Evolutionary conservation across 805 yeast species (phyloP), one percentile per base, ranked within the genome.

Genomic region (Torulaspora gathmanii): DNA sequence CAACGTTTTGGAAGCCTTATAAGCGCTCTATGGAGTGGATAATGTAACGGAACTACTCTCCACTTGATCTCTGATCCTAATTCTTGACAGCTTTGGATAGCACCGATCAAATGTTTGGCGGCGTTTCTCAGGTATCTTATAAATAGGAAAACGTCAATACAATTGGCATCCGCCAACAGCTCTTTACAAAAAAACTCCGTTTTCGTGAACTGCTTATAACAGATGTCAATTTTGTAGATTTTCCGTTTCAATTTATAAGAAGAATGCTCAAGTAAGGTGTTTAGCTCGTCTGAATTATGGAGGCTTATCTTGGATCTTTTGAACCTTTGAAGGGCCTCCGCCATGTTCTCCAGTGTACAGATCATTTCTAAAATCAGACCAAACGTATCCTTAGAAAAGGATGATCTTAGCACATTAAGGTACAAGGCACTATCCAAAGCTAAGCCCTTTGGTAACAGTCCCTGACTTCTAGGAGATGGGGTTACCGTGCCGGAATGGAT

Each of bases 1-100:
- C 74, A 72, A 37, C 68, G 74, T 26, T 53, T 58, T 0, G 76
- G 70, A n/a, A 73, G 48, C 30, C 74, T 63, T 34, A 65, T 64
- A 10, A 75, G 41, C 0, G 77, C 72, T 44, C 75, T 58, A 3
- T 51, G 35, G 5, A 69, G 46, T 2, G 78, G 74, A 47, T 74
- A 71, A 16, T 61, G 60, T 2, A 75, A 73, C 6, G 40, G 52
- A 9, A 55, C 49, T 2, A 73, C n/a, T 39, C 58, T 60, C 74
- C 71, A 71, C n/a, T 50, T 54, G n/a, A 50, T 44, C 25, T 51
- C 51, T 5, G 43, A 33, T n/a, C 63, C 57, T 11, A 68, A 41
- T 10, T 44, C 51, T 13, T 46, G 26, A 11, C 67, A 47, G 12
- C 63, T 47, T 2, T 61, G 56, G 1, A 58, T 37, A 0, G 64